phyloP scores from a whole-genome alignment of 371 early-diverging fungal species.

The Mortierella sp. region DNA sequence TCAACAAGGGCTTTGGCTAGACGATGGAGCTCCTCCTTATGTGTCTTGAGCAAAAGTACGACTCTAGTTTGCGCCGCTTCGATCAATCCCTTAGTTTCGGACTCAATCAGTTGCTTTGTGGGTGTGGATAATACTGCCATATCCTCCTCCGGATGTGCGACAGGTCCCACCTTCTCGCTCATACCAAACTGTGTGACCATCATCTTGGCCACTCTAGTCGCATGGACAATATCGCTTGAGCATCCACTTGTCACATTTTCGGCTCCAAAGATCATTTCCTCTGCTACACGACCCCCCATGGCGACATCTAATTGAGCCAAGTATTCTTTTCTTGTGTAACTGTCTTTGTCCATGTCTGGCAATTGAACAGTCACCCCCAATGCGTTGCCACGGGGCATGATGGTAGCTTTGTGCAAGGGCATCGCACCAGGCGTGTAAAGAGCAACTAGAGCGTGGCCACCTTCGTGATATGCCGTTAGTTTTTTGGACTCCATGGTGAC shows the following conservation, averaged over 20 bases:
- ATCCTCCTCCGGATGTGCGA: constrained; percentile 73
- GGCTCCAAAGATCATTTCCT: constrained; percentile 93
- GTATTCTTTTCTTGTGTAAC: constrained; percentile 86
- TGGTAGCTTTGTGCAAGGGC: constrained; percentile 98
- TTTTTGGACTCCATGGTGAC: constrained; percentile 89
- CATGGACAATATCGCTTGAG: constrained; percentile 91
- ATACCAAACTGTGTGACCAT: constrained; percentile 97
- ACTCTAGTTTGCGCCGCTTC: constrained; percentile 79
- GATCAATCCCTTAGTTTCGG: constrained; percentile 83
- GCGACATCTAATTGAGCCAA: constrained; percentile 94
- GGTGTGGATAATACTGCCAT: constrained; percentile 76
- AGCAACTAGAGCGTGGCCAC: constrained; percentile 97
- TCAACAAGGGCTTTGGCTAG: constrained; percentile 93
- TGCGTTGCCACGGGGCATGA: constrained; percentile 96
- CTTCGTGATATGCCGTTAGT: constrained; percentile 98
- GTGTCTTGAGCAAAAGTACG: constrained; percentile 73
- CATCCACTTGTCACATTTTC: constrained; percentile 97
- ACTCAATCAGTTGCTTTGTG: constrained; percentile 86
- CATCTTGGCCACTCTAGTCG: constrained; percentile 89
- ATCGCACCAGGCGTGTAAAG: constrained; percentile 95
- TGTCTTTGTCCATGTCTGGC: constrained; percentile 94
- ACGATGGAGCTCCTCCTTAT: constrained; percentile 90
- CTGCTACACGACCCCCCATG: constrained; percentile 98
- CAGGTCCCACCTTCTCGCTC: constrained; percentile 82
- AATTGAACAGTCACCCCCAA: constrained; percentile 95